Conservation (phyloP, 192 early-diverging fungal genomes). For the Pilaira anomala region DNA sequence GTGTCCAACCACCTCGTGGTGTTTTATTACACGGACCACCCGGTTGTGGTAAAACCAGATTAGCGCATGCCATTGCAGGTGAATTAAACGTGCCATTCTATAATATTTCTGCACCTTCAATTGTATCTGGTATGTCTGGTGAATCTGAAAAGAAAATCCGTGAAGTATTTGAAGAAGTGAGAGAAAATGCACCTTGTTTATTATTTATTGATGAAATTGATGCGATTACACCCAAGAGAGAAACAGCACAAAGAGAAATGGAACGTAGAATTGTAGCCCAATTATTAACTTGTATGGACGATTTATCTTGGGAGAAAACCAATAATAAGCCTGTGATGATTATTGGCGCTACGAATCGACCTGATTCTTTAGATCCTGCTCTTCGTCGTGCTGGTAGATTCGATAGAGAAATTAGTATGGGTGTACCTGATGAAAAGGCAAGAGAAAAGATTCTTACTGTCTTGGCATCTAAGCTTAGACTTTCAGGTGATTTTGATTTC, state of each 20-base stretch:
- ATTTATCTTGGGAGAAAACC: constrained; percentile 86
- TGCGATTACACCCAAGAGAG: constrained; percentile 98
- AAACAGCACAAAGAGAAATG: constrained; percentile 97
- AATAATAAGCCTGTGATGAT: constrained; percentile 83
- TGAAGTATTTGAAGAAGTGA: constrained; percentile 97
- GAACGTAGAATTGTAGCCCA: constrained; percentile 98
- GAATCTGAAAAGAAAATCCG: constrained; percentile 98
- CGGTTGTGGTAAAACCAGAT: constrained; percentile 93
- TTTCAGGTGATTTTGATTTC: constrained; percentile 85
- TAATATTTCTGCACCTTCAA: constrained; percentile 89
- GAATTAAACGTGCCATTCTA: constrained; percentile 89
- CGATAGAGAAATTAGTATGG: constrained; percentile 81
- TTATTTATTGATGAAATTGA: constrained; percentile 99
- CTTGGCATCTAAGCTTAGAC: constrained; percentile 68
- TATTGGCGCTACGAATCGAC: constrained; percentile 90
- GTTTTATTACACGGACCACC: constrained; percentile 95
- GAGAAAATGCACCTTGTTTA: constrained; percentile 51
- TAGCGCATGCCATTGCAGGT: constrained; percentile 97
- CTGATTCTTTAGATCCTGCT: constrained; percentile 82
- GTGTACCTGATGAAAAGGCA: constrained; percentile 87
- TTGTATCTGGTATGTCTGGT: constrained; percentile 97
- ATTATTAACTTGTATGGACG: constrained; percentile 97
- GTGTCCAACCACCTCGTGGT: constrained; percentile 91
- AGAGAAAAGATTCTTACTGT: constrained; percentile 80
- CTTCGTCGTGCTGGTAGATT: constrained; percentile 83